Evolutionary conservation across 768 basidiomycete genomes (phyloP), one percentile per base, ranked within the genome.

Genomic region (Leccinellum rugosiceps): DNA sequence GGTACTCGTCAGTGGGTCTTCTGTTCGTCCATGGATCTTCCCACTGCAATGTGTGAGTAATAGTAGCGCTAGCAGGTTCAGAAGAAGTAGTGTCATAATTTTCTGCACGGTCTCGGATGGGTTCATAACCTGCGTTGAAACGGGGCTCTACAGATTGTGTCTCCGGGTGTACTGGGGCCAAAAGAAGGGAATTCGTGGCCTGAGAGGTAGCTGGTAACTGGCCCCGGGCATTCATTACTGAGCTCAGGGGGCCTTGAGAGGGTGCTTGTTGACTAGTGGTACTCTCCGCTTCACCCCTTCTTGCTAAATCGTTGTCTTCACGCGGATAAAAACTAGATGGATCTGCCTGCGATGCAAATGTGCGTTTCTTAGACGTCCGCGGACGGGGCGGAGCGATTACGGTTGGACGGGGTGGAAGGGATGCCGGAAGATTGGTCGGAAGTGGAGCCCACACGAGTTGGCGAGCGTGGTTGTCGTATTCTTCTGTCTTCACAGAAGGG

Each of bases 361-460:
- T 34, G 35, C 21, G 57, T 53, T 62, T 67, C 55, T 9, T 66
- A 30, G 34, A 28, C 53, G 53, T 26, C 52, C 46, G 56, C 19
- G 60, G 68, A 56, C 69, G 61, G 21, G 70, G 72, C 17, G 70
- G 66, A 2, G 63, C 50, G 3, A 70, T 71, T 41, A 71, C 48
- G 14, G 53, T 0, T 38, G 63, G 62, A 34, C 63, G 68, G 46
- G 55, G 35, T 43, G 63, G 65, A 50, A 62, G 61, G 2, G 59
- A 51, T 25, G 57, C 38, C 1, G 31, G 45, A 50, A 14, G 56
- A 50, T 38, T 52, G 6, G 10, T 43, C 30, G 23, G 8, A 17
- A 21, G 31, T 5, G 50, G 26, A 21, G 53, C 19, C 38, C 17
- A 26, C 25, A 50, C 28, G 8, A 44, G 53, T 46, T 58, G 38